Conservation (phyloP, 2,329 filamentous ascomycete genomes). For the Ophiostoma ips region DNA sequence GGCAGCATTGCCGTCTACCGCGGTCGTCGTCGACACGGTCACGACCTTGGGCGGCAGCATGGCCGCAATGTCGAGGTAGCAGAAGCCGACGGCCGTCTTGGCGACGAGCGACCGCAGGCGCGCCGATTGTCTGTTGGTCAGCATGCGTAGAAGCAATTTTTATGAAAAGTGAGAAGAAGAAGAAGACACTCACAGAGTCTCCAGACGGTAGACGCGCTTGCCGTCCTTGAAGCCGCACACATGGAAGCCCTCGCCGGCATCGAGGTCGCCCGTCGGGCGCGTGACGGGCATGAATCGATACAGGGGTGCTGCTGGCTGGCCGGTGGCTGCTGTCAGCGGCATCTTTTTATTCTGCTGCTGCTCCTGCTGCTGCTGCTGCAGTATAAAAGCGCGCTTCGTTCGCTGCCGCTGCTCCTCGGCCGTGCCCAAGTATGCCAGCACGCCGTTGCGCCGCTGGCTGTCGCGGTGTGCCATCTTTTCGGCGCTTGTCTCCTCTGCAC, state of each 20-base stretch:
- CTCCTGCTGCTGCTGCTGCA: background rate
- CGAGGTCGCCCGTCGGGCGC: conserved; percentile 1
- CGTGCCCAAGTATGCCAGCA: conserved; percentile 2
- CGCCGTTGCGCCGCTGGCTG: background rate
- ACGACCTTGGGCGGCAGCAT: conserved; percentile 7
- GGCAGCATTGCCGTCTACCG: too few species aligned
- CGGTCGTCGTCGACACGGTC: background rate
- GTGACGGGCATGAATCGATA: background rate
- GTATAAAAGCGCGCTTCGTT: background rate
- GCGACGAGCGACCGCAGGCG: background rate
- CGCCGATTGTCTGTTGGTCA: background rate
- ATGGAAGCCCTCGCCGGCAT: background rate
- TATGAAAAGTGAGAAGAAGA: background rate
- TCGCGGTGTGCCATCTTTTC: conserved; percentile 25
- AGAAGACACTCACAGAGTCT: background rate
- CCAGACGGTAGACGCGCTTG: conserved; percentile 10
- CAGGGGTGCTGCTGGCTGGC: background rate
- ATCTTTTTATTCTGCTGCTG: background rate
- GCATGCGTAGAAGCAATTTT: background rate
- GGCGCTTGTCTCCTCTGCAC: too few species aligned
- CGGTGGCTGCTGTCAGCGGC: background rate
- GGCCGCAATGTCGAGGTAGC: conserved; percentile 7
- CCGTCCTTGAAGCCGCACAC: conserved; percentile 4
- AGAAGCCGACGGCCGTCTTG: conserved; percentile 8
- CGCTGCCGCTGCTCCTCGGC: conserved; percentile 6